These are phyloP conservation scores for Pyricularia pennisetigena DNA, from an alignment of 2,329 filamentous ascomycete genomes.

Conservation along the genomic window DNA sequence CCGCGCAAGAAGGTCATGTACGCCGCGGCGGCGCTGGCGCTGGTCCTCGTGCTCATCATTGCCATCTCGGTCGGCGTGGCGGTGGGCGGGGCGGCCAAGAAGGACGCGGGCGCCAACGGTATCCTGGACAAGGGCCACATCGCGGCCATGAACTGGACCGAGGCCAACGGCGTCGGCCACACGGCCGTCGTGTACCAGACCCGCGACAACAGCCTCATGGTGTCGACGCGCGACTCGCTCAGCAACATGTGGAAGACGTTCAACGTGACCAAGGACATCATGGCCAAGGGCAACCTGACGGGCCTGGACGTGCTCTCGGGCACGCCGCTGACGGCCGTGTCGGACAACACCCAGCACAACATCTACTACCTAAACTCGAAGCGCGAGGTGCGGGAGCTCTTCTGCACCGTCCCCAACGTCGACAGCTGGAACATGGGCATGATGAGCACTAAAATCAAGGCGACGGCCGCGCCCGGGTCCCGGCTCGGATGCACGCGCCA, in stretches of 20 bases:
- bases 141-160: constrained; percentile 1
- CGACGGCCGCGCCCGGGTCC: neutral
- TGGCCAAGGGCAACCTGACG: neutral
- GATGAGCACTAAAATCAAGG: neutral
- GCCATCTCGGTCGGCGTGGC: neutral
- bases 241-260: neutral
- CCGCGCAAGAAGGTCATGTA: neutral
- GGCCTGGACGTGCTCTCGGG: neutral
- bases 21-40: neutral
- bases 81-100: neutral
- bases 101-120: too few relatives aligned
- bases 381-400: constrained; percentile 3
- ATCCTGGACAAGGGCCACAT: neutral
- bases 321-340: neutral
- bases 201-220: neutral
- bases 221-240: neutral
- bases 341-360: neutral
- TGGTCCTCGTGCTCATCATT: neutral
- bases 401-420: neutral
- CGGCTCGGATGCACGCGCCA: neutral
- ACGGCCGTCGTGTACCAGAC: neutral
- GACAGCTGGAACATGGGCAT: neutral
- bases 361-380: constrained; percentile 3
- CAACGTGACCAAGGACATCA: neutral
- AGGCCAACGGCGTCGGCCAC: neutral